Conservation (phyloP, 345 rosid genomes). For the Lepidium aucheri region DNA sequence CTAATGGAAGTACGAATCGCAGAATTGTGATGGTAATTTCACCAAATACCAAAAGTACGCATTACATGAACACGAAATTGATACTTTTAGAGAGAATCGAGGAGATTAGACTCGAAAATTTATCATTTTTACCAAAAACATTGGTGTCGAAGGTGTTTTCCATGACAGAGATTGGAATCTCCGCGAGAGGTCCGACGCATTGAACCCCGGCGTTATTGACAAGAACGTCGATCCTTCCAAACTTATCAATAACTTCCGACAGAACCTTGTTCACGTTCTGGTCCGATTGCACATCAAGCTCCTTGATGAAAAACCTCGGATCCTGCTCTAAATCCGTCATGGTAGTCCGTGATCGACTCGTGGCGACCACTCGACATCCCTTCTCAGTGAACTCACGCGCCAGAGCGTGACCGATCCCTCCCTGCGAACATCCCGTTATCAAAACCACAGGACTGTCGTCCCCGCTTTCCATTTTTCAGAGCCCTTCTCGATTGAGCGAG, state of each 20-base stretch:
- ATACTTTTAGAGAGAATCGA: no score
- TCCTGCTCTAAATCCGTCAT: constrained; percentile 69
- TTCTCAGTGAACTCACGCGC: constrained; percentile 63
- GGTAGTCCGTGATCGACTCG: constrained; percentile 47
- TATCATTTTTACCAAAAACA: constrained; percentile 43
- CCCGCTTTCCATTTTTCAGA: constrained; percentile 27
- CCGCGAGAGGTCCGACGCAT: constrained; percentile 83
- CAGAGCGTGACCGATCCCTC: constrained; percentile 85
- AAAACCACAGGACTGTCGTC: constrained; percentile 48
- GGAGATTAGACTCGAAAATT: not conserved
- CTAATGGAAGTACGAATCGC: no score
- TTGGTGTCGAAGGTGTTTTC: constrained; percentile 60
- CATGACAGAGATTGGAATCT: constrained; percentile 55
- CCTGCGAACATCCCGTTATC: constrained; percentile 72
- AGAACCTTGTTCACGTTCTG: constrained; percentile 40
- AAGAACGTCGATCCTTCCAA: constrained; percentile 63
- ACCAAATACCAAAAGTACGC: no score
- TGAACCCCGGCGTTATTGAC: constrained; percentile 83
- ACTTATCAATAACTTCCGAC: constrained; percentile 46
- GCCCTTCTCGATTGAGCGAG: not conserved
- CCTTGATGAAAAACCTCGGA: constrained; percentile 50
- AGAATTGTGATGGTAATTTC: no score
- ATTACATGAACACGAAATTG: no score
- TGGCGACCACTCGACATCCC: constrained; percentile 65
- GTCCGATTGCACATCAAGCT: constrained; percentile 72